phyloP scores from a whole-genome alignment of 78 protist genomes.

The Speleostelium caveatum region DNA sequence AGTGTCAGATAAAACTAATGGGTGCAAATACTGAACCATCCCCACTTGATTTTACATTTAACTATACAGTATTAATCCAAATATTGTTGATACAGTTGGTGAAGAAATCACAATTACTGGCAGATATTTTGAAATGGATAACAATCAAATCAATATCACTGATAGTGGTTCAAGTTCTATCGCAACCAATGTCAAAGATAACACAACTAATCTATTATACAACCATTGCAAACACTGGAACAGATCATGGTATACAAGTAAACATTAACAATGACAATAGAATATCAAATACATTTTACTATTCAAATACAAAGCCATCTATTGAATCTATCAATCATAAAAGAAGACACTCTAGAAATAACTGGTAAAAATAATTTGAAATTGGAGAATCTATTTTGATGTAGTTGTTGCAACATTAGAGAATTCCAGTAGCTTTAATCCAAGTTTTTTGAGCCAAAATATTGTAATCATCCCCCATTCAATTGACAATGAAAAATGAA shows the following conservation, averaged over 20 bases:
- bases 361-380: not conserved
- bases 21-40: not conserved
- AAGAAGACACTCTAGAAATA: not conserved
- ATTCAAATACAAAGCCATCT: not conserved
- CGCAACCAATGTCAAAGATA: too few species aligned
- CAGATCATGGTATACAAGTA: not conserved
- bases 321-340: not conserved
- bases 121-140: slow-evolving; percentile 15
- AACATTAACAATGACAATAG: not conserved
- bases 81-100: not conserved
- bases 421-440: not conserved
- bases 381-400: not conserved
- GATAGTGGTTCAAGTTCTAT: too few species aligned
- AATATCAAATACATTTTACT: not conserved
- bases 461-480: not conserved
- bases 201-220: too few species aligned
- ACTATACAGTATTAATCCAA: not conserved
- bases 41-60: not conserved
- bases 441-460: not conserved
- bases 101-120: slow-evolving; percentile 8
- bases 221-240: not conserved
- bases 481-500: not conserved
- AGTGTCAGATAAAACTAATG: not conserved
- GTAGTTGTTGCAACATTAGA: not conserved
- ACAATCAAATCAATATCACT: slow-evolving; percentile 2